Percentiles rank a stretch among this genome's conserved stretches.
phyloP scores from a whole-genome alignment of 202 grass and related monocot genomes.

The Dendrocalamus latiflorus region DNA sequence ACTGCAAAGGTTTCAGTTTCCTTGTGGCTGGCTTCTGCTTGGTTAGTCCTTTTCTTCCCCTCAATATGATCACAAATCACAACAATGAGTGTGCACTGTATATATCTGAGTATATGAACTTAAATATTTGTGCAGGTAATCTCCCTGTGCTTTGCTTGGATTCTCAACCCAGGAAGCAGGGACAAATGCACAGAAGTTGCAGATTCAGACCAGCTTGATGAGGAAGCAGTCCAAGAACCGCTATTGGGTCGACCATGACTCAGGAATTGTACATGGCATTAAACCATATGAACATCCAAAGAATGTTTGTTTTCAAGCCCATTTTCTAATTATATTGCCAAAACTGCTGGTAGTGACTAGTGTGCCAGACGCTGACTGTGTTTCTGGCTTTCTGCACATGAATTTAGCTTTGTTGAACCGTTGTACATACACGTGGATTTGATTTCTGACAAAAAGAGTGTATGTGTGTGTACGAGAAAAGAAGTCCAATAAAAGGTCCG shows the following conservation, averaged over 20 bases:
- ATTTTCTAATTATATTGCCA: background rate
- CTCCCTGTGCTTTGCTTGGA: conserved; percentile 53
- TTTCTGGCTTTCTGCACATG: too few species aligned
- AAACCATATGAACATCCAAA: background rate
- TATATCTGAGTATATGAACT: background rate
- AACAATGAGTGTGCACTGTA: background rate
- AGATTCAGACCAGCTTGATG: background rate
- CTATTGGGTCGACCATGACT: conserved; percentile 39
- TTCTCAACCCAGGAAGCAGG: conserved; percentile 35
- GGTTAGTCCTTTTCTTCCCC: conserved; percentile 27
- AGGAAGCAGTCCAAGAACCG: conserved; percentile 50
- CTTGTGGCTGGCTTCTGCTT: conserved; percentile 62
- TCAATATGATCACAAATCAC: background rate
- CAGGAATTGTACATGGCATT: background rate
- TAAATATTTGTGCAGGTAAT: conserved; percentile 38
- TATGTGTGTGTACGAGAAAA: too few species aligned
- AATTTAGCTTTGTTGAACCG: too few species aligned
- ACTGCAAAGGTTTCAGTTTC: conserved; percentile 88
- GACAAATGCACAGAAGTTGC: background rate
- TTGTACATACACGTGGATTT: too few species aligned
- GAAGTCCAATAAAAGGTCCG: too few species aligned
- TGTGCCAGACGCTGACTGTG: too few species aligned
- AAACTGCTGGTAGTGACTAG: background rate
- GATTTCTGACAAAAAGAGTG: too few species aligned
- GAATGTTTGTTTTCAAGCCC: background rate